These are phyloP conservation scores for Neopestalotiopsis sp. DNA, from an alignment of 2,329 filamentous ascomycete genomes.

Conservation along the genomic window DNA sequence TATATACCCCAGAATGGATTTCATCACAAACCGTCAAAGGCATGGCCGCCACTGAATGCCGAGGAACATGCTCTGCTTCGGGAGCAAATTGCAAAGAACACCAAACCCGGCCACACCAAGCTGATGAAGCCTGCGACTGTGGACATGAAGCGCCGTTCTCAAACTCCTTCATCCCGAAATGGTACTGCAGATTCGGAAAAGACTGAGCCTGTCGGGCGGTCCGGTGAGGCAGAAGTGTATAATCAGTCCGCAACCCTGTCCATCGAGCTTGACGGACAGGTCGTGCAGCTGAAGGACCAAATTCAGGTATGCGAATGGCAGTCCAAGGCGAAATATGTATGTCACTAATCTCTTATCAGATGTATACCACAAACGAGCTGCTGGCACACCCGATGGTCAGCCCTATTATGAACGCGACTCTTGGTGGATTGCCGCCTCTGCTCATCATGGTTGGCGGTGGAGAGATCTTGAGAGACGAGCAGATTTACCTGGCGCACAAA, in stretches of 20 bases:
- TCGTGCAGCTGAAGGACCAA: slow-evolving; percentile 82
- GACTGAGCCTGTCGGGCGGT: slow-evolving; percentile 14
- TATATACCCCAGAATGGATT: slow-evolving; percentile 91
- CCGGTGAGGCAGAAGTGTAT: slow-evolving; percentile 12
- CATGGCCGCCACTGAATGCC: slow-evolving; percentile 91
- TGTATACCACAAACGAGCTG: slow-evolving; percentile 83
- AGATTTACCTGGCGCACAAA: slow-evolving; percentile 94
- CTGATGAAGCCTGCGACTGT: slow-evolving; percentile 41
- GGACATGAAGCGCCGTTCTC: slow-evolving; percentile 32
- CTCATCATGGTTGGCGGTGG: slow-evolving; percentile 87
- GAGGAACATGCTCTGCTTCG: slow-evolving; percentile 69
- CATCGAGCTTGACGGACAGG: slow-evolving; percentile 72
- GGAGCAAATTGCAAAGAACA: slow-evolving; percentile 52
- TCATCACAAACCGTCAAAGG: slow-evolving; percentile 83
- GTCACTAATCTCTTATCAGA: slow-evolving; percentile 38
- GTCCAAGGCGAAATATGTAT: not conserved
- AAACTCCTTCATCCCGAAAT: slow-evolving; percentile 24
- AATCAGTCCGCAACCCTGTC: slow-evolving; percentile 48
- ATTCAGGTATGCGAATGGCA: slow-evolving; percentile 70
- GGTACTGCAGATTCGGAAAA: slow-evolving; percentile 13
- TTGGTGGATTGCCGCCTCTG: slow-evolving; percentile 88
- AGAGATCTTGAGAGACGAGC: slow-evolving; percentile 89
- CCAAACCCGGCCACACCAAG: slow-evolving; percentile 34
- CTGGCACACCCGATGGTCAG: slow-evolving; percentile 89
- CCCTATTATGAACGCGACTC: slow-evolving; percentile 82